These are phyloP conservation scores for Ascoidea tarda DNA, from an alignment of 805 yeast species.

Conservation along the genomic window DNA sequence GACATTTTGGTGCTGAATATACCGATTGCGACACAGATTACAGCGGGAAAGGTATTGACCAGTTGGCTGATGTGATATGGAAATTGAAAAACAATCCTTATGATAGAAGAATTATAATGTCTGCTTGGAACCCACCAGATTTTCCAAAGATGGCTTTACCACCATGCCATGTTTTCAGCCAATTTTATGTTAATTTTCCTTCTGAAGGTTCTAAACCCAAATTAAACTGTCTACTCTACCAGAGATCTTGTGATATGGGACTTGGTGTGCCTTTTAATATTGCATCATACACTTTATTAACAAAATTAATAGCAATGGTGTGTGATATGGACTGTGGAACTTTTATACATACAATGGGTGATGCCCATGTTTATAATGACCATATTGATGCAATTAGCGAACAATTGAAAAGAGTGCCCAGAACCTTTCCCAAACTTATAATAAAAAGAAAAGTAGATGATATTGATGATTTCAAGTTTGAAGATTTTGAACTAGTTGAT, in stretches of 20 bases:
- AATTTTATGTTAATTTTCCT: conserved; percentile 88
- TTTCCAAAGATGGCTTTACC: conserved; percentile 92
- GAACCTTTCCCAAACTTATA: conserved; percentile 62
- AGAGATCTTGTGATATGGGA: conserved; percentile 99
- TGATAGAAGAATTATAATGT: conserved; percentile 85
- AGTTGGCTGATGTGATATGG: conserved; percentile 63
- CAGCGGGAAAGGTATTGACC: conserved; percentile 81
- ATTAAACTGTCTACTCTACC: conserved; percentile 81
- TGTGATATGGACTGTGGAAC: conserved; percentile 93
- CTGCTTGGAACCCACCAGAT: conserved; percentile 99
- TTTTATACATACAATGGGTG: conserved; percentile 91
- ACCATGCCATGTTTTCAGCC: conserved; percentile 95
- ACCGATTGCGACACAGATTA: conserved; percentile 79
- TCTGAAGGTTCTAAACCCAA: conserved; percentile 38
- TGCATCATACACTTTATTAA: conserved; percentile 87
- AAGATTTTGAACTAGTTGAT: conserved; percentile 70
- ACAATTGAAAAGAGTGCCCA: conserved; percentile 66
- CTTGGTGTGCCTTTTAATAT: conserved; percentile 98
- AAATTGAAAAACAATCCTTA: conserved; percentile 80
- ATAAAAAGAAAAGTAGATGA: conserved; percentile 52
- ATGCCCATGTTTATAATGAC: conserved; percentile 87
- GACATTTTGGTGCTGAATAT: conserved; percentile 96
- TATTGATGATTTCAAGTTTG: conserved; percentile 81
- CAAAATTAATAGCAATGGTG: conserved; percentile 92
- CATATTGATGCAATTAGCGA: conserved; percentile 84